Evolutionary conservation across 2,329 filamentous ascomycete genomes (phyloP).

Genomic region (Colletotrichum lupini): DNA sequence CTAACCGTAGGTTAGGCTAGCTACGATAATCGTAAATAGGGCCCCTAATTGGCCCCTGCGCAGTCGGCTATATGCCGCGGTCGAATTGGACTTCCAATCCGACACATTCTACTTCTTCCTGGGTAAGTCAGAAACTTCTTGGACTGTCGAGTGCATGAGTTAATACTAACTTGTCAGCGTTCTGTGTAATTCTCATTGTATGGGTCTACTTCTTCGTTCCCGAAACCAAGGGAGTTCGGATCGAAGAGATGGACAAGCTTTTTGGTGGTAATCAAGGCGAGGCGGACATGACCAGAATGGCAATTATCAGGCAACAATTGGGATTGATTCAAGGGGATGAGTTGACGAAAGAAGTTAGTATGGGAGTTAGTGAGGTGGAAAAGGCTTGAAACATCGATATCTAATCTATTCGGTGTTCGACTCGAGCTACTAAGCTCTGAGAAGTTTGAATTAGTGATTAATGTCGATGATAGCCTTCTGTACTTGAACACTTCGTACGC

Average conservation of each 20-base stretch:
- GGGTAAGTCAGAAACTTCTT: conserved; percentile 34
- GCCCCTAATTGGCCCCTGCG: too few species aligned
- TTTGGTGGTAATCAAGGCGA: conserved; percentile 43
- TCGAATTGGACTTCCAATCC: too few species aligned
- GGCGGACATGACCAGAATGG: conserved; percentile 6
- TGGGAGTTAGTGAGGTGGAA: not conserved
- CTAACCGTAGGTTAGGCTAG: too few species aligned
- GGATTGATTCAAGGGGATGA: not conserved
- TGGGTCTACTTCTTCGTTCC: conserved; percentile 67
- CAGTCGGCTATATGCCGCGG: too few species aligned
- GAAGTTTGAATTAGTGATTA: not conserved
- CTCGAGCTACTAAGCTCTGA: not conserved
- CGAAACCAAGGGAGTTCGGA: conserved; percentile 64
- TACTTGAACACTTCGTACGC: not conserved
- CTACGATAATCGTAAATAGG: too few species aligned
- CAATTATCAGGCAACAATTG: not conserved
- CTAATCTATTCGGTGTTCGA: not conserved
- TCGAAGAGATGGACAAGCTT: conserved; percentile 66
- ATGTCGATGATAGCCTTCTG: not conserved
- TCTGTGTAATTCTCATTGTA: conserved; percentile 57
- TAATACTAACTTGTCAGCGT: conserved; percentile 38
- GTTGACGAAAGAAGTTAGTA: not conserved
- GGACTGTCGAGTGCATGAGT: too few species aligned
- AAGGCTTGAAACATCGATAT: not conserved
- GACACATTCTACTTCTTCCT: conserved; percentile 72